Evolutionary conservation across 305 asterid species (phyloP), one percentile per base, ranked within the genome.

Genomic region (Fraxinus latifolia): DNA sequence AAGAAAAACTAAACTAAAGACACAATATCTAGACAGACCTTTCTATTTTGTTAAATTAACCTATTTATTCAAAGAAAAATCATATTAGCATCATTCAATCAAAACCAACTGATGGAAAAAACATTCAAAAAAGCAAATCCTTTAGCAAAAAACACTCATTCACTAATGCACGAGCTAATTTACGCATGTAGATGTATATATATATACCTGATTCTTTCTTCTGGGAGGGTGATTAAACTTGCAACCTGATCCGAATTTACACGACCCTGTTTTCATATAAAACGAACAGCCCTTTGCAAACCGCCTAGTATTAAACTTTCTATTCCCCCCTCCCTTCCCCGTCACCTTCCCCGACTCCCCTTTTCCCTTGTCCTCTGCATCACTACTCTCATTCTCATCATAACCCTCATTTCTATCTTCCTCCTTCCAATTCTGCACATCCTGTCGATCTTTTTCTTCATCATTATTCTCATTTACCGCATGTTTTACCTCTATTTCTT

Each of bases 211-310:
- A 75, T 77, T 82, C 77, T 84, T 92, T 84, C 89, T 88, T 85
- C 87, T 83, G 1, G 95, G 92, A 71, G 98, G 97, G 76, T 96
- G 99, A 87, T 92, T 96, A 83, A 90, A 96, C 93, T 94, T 96
- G 97, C 99, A 96, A 87, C 85, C 82, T 62, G 86, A 34, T 39
- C 97, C 99, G 82, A 89, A 96, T 89, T 96, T 96, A 84, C 98
- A 96, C 55, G 89, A 86, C 62, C 97, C 96, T 11, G 90, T 91
- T 84, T 91, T 94, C 97, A 92, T 81, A 79, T 87, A 96, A 85
- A 62, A 96, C 0, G 97, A 55, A 75, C 99, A 96, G 84, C 92
- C 97, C 87, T 90, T 97, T 0, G 97, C 97, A 79, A 36, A 23
- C 82, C 83, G 85, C 90, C 84, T 88, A 58, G 84, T 75, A 60